phyloP scores from a whole-genome alignment of 768 basidiomycete genomes.

The Steccherinum ochraceum region DNA sequence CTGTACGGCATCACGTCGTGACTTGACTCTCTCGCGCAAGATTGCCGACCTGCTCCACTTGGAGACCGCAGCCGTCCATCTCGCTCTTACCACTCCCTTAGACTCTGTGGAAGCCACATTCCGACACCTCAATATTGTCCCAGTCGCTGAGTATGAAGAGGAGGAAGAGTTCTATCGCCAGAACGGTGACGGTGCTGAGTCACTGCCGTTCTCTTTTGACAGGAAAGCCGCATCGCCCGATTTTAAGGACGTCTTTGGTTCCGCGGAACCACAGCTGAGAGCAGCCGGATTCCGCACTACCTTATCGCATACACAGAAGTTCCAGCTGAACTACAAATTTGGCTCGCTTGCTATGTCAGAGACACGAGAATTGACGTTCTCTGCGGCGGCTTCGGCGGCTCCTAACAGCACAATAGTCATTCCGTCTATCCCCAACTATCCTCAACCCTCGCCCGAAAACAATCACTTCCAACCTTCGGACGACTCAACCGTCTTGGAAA shows the following conservation, averaged over 20 bases:
- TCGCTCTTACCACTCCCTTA: not conserved
- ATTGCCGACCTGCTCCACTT: not conserved
- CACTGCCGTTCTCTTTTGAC: not conserved
- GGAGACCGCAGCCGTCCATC: not conserved
- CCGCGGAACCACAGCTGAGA: conserved; percentile 2
- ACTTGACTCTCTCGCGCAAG: not conserved
- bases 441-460: not conserved
- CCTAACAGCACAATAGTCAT: not conserved
- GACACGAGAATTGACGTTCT: not conserved
- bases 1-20: not conserved
- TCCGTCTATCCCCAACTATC: not conserved
- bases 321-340: not conserved
- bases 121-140: not conserved
- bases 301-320: not conserved
- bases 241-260: conserved; percentile 1
- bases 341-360: too few relatives aligned
- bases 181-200: conserved; percentile 4
- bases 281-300: conserved; percentile 5
- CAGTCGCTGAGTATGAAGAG: not conserved
- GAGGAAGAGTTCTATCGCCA: conserved; percentile 1
- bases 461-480: not conserved
- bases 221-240: not conserved
- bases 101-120: not conserved
- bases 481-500: not conserved
- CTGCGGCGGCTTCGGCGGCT: too few relatives aligned